Evolutionary conservation across 139 green algal genomes (phyloP), one percentile per base, ranked within the genome.

Genomic region (Pleodorina starrii): DNA sequence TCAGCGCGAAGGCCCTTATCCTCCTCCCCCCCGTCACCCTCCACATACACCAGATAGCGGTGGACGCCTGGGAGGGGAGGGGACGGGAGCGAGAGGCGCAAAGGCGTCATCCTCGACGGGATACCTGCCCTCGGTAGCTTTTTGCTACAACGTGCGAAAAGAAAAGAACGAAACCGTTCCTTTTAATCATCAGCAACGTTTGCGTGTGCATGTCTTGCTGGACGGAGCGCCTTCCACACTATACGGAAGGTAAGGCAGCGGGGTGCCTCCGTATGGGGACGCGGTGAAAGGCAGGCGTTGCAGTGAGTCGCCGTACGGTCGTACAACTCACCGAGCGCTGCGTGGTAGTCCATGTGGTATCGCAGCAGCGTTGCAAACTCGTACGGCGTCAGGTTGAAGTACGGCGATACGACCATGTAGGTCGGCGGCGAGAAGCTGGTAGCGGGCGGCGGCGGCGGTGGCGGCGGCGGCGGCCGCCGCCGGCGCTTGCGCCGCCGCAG

Each of bases 331-430:
- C 78, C 78, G 27, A 85, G 6, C 0, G 54, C 32, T 9, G 78
- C 38, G 42, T 86, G 80, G 54, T 86, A 86, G 21, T 75, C 40
- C 40, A 86, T 51, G 43, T 86, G 80, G 32, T 51, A 57, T 14
- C 4, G 16, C 59, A 86, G 40, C 59, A 86, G 12, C 27, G 80
- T 76, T 10, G 69, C 59, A 16, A 76, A 86, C 25, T 86, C 80
- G 59, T 59, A 21, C 27, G 80, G 42, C 9, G 27, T 29, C 40
- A 75, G 5, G 59, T 75, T 59, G 80, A 86, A 86, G 80, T 60
- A 86, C 27, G 80, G 59, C 40, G 80, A 86, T 5, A 86, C 42
- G 6, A 76, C 80, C 80, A 86, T 75, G 59, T 86, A 86, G 0
- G 42, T 46, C 25, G 80, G 54, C 80, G 59, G 12, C 29, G 21